These are phyloP conservation scores for Stropharia rugosoannulata DNA, from an alignment of 768 basidiomycete genomes.

Conservation along the genomic window DNA sequence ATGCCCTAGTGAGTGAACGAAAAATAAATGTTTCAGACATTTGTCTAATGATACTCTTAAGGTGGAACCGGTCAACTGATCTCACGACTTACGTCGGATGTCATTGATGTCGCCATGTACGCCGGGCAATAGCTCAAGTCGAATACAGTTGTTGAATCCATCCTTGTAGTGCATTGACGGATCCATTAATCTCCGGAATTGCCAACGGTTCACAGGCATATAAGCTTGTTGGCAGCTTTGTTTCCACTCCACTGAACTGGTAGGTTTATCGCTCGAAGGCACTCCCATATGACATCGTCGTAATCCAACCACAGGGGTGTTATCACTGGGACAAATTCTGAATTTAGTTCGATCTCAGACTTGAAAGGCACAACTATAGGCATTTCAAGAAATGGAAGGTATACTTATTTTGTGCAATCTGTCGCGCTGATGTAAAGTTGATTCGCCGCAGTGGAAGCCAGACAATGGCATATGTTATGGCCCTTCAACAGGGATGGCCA, in stretches of 20 bases:
- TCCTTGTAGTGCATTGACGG: constrained; percentile 13
- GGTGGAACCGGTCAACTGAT: constrained; percentile 89
- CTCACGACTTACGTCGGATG: constrained; percentile 65
- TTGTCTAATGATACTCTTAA: constrained; percentile 22
- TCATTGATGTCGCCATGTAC: constrained; percentile 84
- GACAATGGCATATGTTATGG: constrained; percentile 96
- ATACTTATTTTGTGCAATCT: constrained; percentile 6
- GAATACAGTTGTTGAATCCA: neutral
- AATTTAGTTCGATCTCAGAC: constrained; percentile 69
- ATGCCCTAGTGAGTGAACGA: constrained; percentile 67
- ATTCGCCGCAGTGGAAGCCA: constrained; percentile 67
- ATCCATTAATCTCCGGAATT: constrained; percentile 19
- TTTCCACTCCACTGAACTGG: constrained; percentile 89
- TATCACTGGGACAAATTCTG: constrained; percentile 77
- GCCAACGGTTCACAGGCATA: constrained; percentile 87
- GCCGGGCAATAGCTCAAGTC: constrained; percentile 11
- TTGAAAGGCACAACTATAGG: constrained; percentile 83
- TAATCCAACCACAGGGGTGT: constrained; percentile 65
- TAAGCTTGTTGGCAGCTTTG: constrained; percentile 91
- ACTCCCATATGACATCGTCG: neutral
- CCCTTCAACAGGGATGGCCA: constrained; percentile 82
- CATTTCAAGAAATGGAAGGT: constrained; percentile 88
- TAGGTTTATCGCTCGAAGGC: constrained; percentile 22
- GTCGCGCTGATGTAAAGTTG: neutral
- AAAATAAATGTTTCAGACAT: neutral